Evolutionary conservation across 257 asterid species (phyloP).

Genomic region (Nicotiana obtusifolia): DNA sequence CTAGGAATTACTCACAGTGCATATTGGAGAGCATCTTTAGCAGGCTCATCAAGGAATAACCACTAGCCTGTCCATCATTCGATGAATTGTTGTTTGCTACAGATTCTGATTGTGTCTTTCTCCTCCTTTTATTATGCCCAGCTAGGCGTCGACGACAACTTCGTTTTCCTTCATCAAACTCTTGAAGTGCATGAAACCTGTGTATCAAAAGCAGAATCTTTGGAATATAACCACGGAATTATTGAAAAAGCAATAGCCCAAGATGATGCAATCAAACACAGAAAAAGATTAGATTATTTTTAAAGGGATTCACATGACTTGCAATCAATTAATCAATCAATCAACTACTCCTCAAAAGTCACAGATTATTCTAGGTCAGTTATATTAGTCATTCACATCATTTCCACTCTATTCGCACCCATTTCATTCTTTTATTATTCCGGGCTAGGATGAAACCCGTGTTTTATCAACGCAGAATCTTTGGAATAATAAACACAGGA

Average conservation of each 20-base stretch:
- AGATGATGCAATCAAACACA: neutral
- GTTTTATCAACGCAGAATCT: neutral
- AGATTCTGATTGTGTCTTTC: slow-evolving; percentile 58
- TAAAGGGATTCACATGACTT: neutral
- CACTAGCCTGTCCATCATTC: slow-evolving; percentile 52
- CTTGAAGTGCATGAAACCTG: slow-evolving; percentile 82
- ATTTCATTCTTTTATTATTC: neutral
- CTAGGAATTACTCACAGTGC: slow-evolving; percentile 50
- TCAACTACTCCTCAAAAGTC: neutral
- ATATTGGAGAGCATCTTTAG: slow-evolving; percentile 68
- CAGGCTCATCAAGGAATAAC: slow-evolving; percentile 58
- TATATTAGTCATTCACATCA: neutral
- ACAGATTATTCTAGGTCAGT: neutral
- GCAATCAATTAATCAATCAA: neutral
- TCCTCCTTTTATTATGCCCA: slow-evolving; percentile 79
- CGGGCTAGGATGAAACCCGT: too few species aligned
- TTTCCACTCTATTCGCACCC: neutral
- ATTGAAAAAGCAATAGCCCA: neutral
- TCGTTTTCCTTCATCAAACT: slow-evolving; percentile 81
- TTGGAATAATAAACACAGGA: neutral
- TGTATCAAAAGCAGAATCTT: neutral
- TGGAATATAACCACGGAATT: neutral
- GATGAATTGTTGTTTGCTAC: slow-evolving; percentile 26
- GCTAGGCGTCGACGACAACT: slow-evolving; percentile 80
- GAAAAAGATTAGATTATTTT: neutral